Conservation (phyloP, 2,329 filamentous ascomycete species). For the Phoma sp. region DNA sequence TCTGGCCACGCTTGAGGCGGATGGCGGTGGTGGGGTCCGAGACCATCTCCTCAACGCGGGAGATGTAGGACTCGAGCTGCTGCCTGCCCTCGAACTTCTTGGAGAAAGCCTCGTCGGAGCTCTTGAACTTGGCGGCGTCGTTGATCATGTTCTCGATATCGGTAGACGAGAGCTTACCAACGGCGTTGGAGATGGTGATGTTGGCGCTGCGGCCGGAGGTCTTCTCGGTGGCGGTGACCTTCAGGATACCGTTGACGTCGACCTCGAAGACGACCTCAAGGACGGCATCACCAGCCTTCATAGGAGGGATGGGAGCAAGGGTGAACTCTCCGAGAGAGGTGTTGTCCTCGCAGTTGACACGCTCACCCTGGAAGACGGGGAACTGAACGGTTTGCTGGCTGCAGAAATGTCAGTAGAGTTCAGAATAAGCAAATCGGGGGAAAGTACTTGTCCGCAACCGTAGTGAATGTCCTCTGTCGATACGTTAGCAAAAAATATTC, state of each 20-base stretch:
- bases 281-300: constrained; percentile 94
- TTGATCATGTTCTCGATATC: constrained; percentile 99
- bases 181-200: constrained; percentile 99
- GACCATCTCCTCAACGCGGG: constrained; percentile 97
- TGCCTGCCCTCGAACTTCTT: constrained; percentile 99
- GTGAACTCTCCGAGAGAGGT: constrained; percentile 98
- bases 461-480: constrained; percentile 6
- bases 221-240: constrained; percentile 99
- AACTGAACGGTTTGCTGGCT: constrained; percentile 72
- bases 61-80: constrained; percentile 98
- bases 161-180: constrained; percentile 91
- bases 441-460: constrained; percentile 1
- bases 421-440: too few species aligned
- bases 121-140: constrained; percentile 99
- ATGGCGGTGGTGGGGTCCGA: constrained; percentile 94
- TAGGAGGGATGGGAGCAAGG: constrained; percentile 80
- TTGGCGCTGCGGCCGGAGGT: constrained; percentile 96
- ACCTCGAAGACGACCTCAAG: constrained; percentile 99
- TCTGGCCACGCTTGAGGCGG: constrained; percentile 98
- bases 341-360: constrained; percentile 98
- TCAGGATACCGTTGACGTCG: constrained; percentile 99
- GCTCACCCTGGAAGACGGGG: constrained; percentile 94
- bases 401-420: too few species aligned
- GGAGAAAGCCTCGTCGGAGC: constrained; percentile 95
- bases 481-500: not conserved